phyloP scores from a whole-genome alignment of 345 rosid species.

The Tarenaya hassleriana region DNA sequence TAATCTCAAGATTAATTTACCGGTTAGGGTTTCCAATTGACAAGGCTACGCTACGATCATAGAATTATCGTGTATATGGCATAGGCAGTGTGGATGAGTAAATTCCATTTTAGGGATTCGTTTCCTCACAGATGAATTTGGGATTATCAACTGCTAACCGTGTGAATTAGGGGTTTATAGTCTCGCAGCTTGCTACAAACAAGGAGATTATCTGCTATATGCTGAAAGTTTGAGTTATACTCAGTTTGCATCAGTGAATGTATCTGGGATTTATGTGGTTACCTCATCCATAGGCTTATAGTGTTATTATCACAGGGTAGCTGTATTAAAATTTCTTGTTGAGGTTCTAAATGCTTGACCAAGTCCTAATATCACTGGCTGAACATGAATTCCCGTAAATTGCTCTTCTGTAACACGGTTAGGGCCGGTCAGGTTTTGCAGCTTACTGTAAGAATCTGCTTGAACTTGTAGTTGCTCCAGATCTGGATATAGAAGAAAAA shows the following conservation, averaged over 20 bases:
- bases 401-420: not conserved
- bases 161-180: not conserved
- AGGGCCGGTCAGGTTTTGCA: not conserved
- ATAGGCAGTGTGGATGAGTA: too few relatives aligned
- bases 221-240: not conserved
- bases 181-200: not conserved
- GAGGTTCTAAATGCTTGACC: not conserved
- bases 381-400: too few relatives aligned
- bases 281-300: slow-evolving; percentile 12
- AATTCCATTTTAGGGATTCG: not conserved
- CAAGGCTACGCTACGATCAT: too few relatives aligned
- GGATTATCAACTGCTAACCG: not conserved
- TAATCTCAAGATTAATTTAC: not conserved
- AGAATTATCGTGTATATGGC: too few relatives aligned
- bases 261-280: not conserved
- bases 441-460: not conserved
- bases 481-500: not conserved
- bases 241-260: not conserved
- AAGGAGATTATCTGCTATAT: not conserved
- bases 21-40: not conserved
- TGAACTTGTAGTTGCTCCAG: not conserved
- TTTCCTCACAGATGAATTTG: slow-evolving; percentile 5
- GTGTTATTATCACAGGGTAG: not conserved
- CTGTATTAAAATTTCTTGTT: not conserved
- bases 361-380: not conserved